Base-by-base conservation (phyloP, 164 flowering plant genomes). In the Echeveria elegans region DNA sequence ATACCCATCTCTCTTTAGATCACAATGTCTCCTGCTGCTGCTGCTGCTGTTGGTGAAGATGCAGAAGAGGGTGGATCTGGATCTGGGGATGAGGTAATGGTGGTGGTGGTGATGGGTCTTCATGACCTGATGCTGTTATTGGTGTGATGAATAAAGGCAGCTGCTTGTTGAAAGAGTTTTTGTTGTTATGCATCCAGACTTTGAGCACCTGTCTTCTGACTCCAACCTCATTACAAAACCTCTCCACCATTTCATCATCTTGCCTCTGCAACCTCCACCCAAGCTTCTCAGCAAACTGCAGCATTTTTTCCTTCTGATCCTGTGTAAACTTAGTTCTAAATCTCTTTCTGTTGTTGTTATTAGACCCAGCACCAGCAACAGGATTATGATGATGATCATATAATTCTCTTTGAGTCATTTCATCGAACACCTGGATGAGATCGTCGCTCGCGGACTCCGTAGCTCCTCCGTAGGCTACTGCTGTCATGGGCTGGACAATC, bases 141-240 rank as follows among this genome's bases (percentile, higher is more conserved):
- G 29, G 14, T 53, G n/a, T 9, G 41, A 11, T 8, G 29, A 11
- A 15, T 23, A 14, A 8, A 50, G 24, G 28, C 10, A 24, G 59
- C 30, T 53, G 23, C 59, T n/a, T n/a, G n/a, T 24, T 53, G 59
- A 53, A 53, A 9, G 59, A 53, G 58, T 68, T 77, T 75, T 80
- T 80, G 75, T 77, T 80, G 61, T 80, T 80, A 34, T 80, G 82
- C 82, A 80, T 77, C 82, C 82, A 80, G 1, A 80, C 82, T 56
- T 77, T 77, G 63, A 80, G 71, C 4, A 75, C 82, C 28, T 77
- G 78, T 37, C 82, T 75, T 72, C 66, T 71, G 11, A 80, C 71
- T 0, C 80, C 80, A 9, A 71, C 68, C 53, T 77, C 80, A 7
- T 67, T 67, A 30, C 82, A 77, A 37, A 80, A 73, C 43, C 40